Base-by-base conservation (phyloP, 2,329 filamentous ascomycete species). In the Orbilia ellipsospora region DNA sequence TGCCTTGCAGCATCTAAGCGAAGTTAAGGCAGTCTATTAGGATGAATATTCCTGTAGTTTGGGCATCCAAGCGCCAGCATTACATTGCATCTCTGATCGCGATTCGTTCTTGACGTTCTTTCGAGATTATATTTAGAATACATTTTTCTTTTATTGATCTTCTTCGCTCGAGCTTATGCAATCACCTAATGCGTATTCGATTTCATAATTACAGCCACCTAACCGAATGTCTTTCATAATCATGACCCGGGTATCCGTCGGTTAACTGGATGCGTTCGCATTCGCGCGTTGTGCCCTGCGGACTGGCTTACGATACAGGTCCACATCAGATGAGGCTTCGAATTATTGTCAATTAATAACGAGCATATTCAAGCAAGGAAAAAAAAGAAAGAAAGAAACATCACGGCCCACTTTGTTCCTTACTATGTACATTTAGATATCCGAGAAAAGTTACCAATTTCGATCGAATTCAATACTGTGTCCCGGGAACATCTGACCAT, bases 1-100 rank as follows among this genome's bases (percentile, higher is more conserved):
- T 70, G 66, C 66, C 66, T 70, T 70, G 66, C 42, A 50, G 50
- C 26, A 51, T 36, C 59, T 56, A 63, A 63, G 66, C 54, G 28
- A 70, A 55, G 40, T 51, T 55, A 70, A 70, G 59, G 66, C 66
- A 31, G 48, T 63, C 40, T 40, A 48, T 62, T 10, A 50, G 57
- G 66, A 70, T 70, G 57, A 70, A 57, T 31, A 57, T 42, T 62
- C 6, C 28, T 26, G 7, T n/a, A 40, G n/a, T 31, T 66, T 18
- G 42, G 54, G 45, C 52, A 31, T 12, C 50, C 15, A n/a, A 48
- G 44, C 2, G 31, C 31, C 8, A 36, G 31, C 31, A 36, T 36
- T 36, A 7, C 31, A 36, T 10, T 36, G 31, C 31, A 36, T 36
- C 31, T 36, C 31, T 36, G 31, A 10, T 36, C 31, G 31, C 31